phyloP scores from a whole-genome alignment of 371 early-diverging fungal species.

The Mucor irregularis region DNA sequence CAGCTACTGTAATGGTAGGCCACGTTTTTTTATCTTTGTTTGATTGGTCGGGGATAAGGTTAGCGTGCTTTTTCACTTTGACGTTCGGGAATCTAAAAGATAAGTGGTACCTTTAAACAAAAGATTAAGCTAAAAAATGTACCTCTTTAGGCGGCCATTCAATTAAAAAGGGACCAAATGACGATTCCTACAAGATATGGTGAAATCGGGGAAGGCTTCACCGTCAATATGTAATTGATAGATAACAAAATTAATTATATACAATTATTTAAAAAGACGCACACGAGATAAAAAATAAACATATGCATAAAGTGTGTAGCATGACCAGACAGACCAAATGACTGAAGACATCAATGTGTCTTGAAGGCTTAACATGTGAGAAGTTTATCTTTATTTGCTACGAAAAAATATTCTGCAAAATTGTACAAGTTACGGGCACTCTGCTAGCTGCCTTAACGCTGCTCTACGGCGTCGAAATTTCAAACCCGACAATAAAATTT shows the following conservation, averaged over 20 bases:
- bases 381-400: not conserved
- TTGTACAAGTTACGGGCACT: not conserved
- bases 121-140: not conserved
- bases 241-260: no score
- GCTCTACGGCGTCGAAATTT: conserved; percentile 5
- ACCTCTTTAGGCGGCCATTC: not conserved
- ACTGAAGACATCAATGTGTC: no score
- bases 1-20: not conserved
- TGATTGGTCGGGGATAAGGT: not conserved
- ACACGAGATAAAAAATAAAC: no score
- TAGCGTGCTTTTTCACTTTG: no score
- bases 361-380: not conserved
- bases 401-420: conserved; percentile 1
- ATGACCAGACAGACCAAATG: no score
- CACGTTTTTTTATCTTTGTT: conserved; percentile 1
- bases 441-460: no score
- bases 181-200: not conserved
- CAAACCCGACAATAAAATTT: not conserved
- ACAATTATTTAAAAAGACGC: no score
- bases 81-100: not conserved
- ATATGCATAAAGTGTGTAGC: no score
- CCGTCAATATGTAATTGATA: no score
- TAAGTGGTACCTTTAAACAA: no score
- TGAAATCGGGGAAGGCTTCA: not conserved
- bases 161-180: not conserved